Evolutionary conservation across 805 yeast species (phyloP).

Genomic region (Yarrowia divulgata): DNA sequence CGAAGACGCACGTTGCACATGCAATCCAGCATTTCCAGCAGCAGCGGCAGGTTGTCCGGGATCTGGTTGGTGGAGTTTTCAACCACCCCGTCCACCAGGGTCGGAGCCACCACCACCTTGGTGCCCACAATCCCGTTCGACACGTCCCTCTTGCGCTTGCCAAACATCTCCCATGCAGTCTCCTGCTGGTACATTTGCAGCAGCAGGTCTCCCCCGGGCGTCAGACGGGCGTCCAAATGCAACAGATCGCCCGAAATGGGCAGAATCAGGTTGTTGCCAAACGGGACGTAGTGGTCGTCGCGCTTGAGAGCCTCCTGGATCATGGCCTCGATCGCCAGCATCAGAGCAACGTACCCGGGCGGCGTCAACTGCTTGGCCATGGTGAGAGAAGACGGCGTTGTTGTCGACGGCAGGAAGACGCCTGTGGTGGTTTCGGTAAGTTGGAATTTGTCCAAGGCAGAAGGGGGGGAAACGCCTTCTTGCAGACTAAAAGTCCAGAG

Average conservation of each 20-base stretch:
- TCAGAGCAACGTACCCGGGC: constrained; percentile 45
- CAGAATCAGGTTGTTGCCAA: constrained; percentile 41
- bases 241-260: constrained; percentile 41
- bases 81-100: constrained; percentile 5
- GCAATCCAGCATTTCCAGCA: constrained; percentile 12
- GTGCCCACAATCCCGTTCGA: constrained; percentile 1
- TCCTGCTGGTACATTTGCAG: constrained; percentile 42
- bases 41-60: constrained; percentile 3
- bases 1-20: constrained; percentile 7
- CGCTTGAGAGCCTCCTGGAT: constrained; percentile 40
- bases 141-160: constrained; percentile 4
- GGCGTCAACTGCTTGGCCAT: constrained; percentile 39
- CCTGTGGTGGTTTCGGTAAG: constrained; percentile 48
- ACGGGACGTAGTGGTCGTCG: constrained; percentile 41
- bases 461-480: constrained; percentile 41
- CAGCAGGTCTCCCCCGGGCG: constrained; percentile 44
- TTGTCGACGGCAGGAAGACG: constrained; percentile 45
- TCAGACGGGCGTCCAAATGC: constrained; percentile 43
- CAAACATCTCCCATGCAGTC: constrained; percentile 25
- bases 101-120: constrained; percentile 18
- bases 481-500: constrained; percentile 47
- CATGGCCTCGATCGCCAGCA: constrained; percentile 42
- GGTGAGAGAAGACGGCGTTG: constrained; percentile 40
- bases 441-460: constrained; percentile 41
- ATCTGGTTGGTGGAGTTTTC: constrained; percentile 10